These are phyloP conservation scores for Coprinopsis cinerea DNA, from an alignment of 768 basidiomycete genomes.

Conservation along the genomic window DNA sequence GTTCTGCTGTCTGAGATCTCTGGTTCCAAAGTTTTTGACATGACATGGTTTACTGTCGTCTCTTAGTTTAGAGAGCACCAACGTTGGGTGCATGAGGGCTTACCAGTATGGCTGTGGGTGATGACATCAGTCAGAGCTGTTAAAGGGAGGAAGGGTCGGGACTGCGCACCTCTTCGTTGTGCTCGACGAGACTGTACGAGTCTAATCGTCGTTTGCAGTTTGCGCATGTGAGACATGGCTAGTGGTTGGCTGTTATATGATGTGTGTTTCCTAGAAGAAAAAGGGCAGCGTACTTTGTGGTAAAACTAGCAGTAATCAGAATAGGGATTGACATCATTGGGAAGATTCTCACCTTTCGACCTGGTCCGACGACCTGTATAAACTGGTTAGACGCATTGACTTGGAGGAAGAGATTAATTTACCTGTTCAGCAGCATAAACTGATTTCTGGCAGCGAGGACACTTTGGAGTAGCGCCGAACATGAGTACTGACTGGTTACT, in stretches of 20 bases:
- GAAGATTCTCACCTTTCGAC: slow-evolving; percentile 61
- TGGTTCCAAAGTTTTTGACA: slow-evolving; percentile 70
- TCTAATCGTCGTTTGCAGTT: slow-evolving; percentile 75
- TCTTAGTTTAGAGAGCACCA: background rate
- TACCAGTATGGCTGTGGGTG: slow-evolving; percentile 49
- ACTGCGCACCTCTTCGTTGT: slow-evolving; percentile 70
- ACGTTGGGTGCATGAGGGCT: slow-evolving; percentile 6
- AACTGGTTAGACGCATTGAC: slow-evolving; percentile 10
- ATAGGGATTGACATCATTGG: slow-evolving; percentile 1
- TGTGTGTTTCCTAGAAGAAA: background rate
- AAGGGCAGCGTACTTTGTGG: slow-evolving; percentile 51
- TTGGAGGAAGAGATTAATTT: slow-evolving; percentile 14
- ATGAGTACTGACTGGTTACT: slow-evolving; percentile 42
- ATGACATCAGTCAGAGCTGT: background rate
- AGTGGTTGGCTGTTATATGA: background rate
- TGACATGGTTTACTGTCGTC: slow-evolving; percentile 73
- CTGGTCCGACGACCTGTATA: slow-evolving; percentile 74
- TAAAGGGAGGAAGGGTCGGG: too few species aligned
- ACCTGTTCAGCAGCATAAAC: slow-evolving; percentile 92
- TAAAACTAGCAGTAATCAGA: slow-evolving; percentile 47
- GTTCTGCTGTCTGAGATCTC: slow-evolving; percentile 66
- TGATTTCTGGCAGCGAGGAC: slow-evolving; percentile 66
- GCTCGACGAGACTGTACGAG: slow-evolving; percentile 71
- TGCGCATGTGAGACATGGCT: slow-evolving; percentile 79
- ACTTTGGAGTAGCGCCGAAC: slow-evolving; percentile 65